phyloP scores from a whole-genome alignment of 139 green algal species.

The Auxenochlorella pyrenoidosa region DNA sequence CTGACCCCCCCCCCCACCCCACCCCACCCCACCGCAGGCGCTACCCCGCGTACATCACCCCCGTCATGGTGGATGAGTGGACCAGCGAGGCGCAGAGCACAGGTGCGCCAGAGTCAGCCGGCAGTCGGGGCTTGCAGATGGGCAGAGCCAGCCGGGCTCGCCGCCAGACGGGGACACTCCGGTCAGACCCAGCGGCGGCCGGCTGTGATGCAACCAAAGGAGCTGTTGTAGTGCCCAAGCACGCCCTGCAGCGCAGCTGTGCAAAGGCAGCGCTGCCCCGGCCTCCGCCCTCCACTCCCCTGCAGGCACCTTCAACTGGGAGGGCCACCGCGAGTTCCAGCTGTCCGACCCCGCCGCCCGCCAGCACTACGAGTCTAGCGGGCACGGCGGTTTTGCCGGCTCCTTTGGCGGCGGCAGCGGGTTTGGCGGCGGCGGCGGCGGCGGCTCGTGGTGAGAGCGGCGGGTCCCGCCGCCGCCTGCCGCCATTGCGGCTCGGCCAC shows the following conservation, averaged over 20 bases:
- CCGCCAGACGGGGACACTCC: too few relatives aligned
- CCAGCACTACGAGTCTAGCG: slow-evolving; percentile 26
- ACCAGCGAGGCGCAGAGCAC: slow-evolving; percentile 40
- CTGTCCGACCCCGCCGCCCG: slow-evolving; percentile 51
- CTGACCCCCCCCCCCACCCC: background rate
- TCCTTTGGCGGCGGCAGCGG: slow-evolving; percentile 55
- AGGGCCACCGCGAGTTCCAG: slow-evolving; percentile 54
- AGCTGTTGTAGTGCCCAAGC: too few relatives aligned
- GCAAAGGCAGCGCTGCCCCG: background rate
- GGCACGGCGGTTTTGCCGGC: slow-evolving; percentile 21
- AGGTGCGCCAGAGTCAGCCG: too few relatives aligned
- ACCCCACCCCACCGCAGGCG: slow-evolving; percentile 16
- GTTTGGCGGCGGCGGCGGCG: slow-evolving; percentile 51
- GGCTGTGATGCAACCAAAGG: too few relatives aligned
- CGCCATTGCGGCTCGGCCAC: too few relatives aligned
- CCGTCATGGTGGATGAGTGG: slow-evolving; percentile 49
- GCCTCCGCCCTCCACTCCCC: background rate
- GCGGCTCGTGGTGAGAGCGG: slow-evolving; percentile 51
- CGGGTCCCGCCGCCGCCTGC: background rate
- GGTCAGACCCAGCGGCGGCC: too few relatives aligned
- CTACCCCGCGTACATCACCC: slow-evolving; percentile 56
- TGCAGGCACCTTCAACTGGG: slow-evolving; percentile 41
- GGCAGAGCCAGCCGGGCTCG: too few relatives aligned
- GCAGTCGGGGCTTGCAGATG: too few relatives aligned
- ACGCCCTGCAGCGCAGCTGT: too few relatives aligned